A percentile compares a stretch with the other conserved stretches of the same genome.
These are phyloP conservation scores for Closterium sp. DNA, from an alignment of 139 green algal genomes.

Conservation along the genomic window DNA sequence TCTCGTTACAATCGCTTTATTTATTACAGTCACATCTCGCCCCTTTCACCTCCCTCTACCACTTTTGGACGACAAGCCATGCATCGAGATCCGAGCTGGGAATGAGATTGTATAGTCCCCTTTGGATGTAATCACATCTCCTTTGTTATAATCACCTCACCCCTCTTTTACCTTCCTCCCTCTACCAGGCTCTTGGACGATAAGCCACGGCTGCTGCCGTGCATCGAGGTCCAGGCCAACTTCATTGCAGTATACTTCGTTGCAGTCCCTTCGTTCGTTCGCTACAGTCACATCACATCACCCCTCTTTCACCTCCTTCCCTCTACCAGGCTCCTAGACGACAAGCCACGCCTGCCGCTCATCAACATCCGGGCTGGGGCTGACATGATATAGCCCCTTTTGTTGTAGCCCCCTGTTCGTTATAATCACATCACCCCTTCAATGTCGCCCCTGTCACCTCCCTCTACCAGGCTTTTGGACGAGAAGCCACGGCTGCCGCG, in stretches of 20 bases:
- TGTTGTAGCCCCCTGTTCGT: no score
- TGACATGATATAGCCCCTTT: no score
- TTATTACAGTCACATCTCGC: not conserved
- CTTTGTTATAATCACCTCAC: not conserved
- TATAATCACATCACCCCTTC: no score
- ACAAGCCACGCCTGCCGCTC: slow-evolving; percentile 1
- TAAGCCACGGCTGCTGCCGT: not conserved
- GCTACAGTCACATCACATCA: not conserved
- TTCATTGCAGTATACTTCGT: not conserved
- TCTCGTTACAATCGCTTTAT: not conserved
- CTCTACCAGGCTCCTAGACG: slow-evolving; percentile 17
- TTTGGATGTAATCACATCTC: no score
- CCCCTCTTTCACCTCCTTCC: not conserved
- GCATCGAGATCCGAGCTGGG: no score
- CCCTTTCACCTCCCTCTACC: not conserved
- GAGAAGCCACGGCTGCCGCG: not conserved
- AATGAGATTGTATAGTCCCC: no score
- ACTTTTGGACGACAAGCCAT: slow-evolving; percentile 14
- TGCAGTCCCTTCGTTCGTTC: not conserved
- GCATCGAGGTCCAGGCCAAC: not conserved
- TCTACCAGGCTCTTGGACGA: slow-evolving; percentile 17
- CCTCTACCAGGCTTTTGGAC: slow-evolving; percentile 13
- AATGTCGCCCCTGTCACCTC: no score
- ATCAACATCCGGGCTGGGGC: not conserved
- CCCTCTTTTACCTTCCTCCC: not conserved